Base-by-base conservation (phyloP, 1,284 basidiomycete genomes). In the Cryptococcus sp. region DNA sequence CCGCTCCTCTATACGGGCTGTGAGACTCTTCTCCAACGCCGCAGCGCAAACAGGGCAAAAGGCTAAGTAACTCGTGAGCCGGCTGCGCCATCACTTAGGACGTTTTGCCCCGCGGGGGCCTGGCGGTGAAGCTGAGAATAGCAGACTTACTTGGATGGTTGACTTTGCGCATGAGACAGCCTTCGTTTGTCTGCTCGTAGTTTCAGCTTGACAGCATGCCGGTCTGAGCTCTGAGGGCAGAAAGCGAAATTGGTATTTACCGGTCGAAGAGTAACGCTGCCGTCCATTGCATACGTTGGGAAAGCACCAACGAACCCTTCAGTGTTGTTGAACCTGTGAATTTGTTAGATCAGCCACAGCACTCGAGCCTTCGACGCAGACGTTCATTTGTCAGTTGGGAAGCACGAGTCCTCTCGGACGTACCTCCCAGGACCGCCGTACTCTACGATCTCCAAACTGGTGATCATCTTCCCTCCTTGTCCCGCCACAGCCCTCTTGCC, bases 81-180 rank as follows among this genome's bases (percentile, higher is more conserved):
- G 22, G 30, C 35, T 10, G n/a, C 8, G 38, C 23, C 27, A 43
- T 5, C 22, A 7, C 15, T 17, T 20, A 19, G 27, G n/a, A 22
- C 13, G 19, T 5, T 17, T 11, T 20, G 50, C 15, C 19, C n/a
- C 38, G 5, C 27, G 3, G 17, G 6, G 5, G 35, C 35, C 40
- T 15, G 23, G 38, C 22, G 22, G 4, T 5, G 30, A 35, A 35
- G 30, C 13, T 13, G 30, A 7, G 27, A 46, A 16, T 13, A 13
- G 16, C 16, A 6, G 16, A 66, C 75, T 57, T 54, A 74, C 73
- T 60, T 0, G 72, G 70, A 52, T 72, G 61, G 23, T 69, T 86
- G 50, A 90, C 86, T 49, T 82, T 81, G 30, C 90, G 86, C 90
- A 93, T 92, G 53, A 92, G 83, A 70, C 90, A 92, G 69, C 85